Evolutionary conservation across 768 basidiomycete species (phyloP).

Genomic region (Paxillus rubicundulus): DNA sequence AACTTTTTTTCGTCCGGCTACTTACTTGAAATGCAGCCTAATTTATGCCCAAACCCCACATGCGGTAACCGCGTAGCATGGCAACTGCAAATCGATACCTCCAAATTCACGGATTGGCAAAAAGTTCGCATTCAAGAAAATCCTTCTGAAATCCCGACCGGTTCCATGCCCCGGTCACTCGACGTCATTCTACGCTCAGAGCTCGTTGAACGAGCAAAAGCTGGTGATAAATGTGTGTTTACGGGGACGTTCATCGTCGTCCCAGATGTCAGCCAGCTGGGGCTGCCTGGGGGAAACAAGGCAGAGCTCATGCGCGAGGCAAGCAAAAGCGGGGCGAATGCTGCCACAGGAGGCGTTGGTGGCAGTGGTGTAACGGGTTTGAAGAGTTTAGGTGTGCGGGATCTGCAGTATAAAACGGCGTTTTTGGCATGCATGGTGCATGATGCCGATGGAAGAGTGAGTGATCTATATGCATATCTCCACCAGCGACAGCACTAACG

Average conservation of each 20-base stretch:
- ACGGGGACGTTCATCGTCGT: slow-evolving; percentile 98
- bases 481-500: not conserved
- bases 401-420: slow-evolving; percentile 97
- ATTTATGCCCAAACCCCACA: slow-evolving; percentile 89
- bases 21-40: slow-evolving; percentile 53
- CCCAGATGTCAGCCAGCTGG: slow-evolving; percentile 95
- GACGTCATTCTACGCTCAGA: slow-evolving; percentile 95
- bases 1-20: slow-evolving; percentile 7
- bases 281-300: slow-evolving; percentile 90
- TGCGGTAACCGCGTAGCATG: slow-evolving; percentile 89
- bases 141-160: slow-evolving; percentile 97
- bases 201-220: slow-evolving; percentile 97
- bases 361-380: slow-evolving; percentile 88
- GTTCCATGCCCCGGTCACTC: slow-evolving; percentile 95
- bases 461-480: slow-evolving; percentile 26
- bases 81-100: slow-evolving; percentile 94
- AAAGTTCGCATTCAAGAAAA: slow-evolving; percentile 99
- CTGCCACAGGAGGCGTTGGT: slow-evolving; percentile 61
- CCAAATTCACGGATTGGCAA: slow-evolving; percentile 99
- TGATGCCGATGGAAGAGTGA: slow-evolving; percentile 82
- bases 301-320: slow-evolving; percentile 89
- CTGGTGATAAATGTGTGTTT: slow-evolving; percentile 98
- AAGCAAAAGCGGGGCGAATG: slow-evolving; percentile 57
- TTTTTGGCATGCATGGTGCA: slow-evolving; percentile 98
- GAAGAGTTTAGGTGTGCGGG: slow-evolving; percentile 91